Conservation (phyloP, 495 filamentous ascomycete genomes). For the Aspergillus egyptiacus region DNA sequence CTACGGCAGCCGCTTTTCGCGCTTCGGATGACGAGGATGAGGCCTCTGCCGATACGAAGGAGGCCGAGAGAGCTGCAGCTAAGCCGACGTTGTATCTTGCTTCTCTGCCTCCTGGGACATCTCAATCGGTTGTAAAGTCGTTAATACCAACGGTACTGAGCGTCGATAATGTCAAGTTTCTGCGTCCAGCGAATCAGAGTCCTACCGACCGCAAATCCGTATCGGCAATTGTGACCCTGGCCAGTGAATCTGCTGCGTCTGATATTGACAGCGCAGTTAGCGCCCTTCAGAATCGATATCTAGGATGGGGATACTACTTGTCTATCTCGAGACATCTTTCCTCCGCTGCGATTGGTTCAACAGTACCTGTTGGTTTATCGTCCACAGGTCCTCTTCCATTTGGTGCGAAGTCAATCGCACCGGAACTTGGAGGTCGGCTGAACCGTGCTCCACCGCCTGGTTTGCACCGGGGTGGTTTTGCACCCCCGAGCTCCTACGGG, state of each 20-base stretch:
- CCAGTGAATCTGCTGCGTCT: constrained; percentile 74
- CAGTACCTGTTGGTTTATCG: constrained; percentile 46
- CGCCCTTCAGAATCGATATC: constrained; percentile 73
- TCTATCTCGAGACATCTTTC: constrained; percentile 77
- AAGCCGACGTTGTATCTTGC: constrained; percentile 82
- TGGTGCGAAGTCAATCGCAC: constrained; percentile 68
- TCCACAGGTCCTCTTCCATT: constrained; percentile 63
- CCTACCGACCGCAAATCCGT: constrained; percentile 68
- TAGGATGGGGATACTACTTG: constrained; percentile 83
- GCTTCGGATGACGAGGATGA: constrained; percentile 49
- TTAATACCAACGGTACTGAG: constrained; percentile 61
- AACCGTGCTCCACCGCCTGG: constrained; percentile 55
- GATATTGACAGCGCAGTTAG: constrained; percentile 82
- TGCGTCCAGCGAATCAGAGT: constrained; percentile 53
- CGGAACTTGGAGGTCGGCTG: constrained; percentile 32
- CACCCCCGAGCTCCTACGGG: constrained; percentile 70
- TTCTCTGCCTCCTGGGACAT: constrained; percentile 57
- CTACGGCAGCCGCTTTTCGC: constrained; percentile 44
- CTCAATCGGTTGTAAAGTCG: constrained; percentile 65
- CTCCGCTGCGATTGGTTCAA: constrained; percentile 63
- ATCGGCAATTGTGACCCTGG: constrained; percentile 77
- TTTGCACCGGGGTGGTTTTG: constrained; percentile 66
- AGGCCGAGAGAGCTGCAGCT: constrained; percentile 67
- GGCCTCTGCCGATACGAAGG: constrained; percentile 36
- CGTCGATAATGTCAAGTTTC: constrained; percentile 72